Conservation (phyloP, 2,329 filamentous ascomycete species). For the Hypoxylon rubiginosum region DNA sequence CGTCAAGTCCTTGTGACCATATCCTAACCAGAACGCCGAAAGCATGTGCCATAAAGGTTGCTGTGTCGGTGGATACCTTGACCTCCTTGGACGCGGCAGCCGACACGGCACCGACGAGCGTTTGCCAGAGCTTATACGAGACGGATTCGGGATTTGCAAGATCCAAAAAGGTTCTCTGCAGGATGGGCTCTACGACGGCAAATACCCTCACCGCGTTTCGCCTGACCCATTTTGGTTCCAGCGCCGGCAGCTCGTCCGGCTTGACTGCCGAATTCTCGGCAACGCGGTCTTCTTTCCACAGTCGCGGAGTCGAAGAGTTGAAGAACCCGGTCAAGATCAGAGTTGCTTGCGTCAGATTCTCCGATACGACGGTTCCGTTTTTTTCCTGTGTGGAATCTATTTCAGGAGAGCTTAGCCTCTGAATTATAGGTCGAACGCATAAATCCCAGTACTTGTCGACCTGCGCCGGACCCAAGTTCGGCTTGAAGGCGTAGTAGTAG, state of each 20-base stretch:
- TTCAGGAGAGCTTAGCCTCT: constrained; percentile 63
- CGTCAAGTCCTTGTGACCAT: constrained; percentile 74
- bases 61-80: constrained; percentile 86
- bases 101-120: constrained; percentile 72
- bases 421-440: constrained; percentile 75
- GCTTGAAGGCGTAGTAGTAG: constrained; percentile 85
- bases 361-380: constrained; percentile 55
- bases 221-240: constrained; percentile 90
- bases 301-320: constrained; percentile 67
- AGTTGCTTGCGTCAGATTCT: constrained; percentile 70
- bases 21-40: constrained; percentile 77
- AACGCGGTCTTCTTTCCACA: constrained; percentile 83
- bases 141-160: constrained; percentile 71
- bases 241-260: constrained; percentile 81
- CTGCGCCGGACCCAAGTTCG: constrained; percentile 73
- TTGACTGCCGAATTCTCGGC: constrained; percentile 69
- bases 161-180: constrained; percentile 73
- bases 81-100: constrained; percentile 86
- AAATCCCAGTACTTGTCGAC: constrained; percentile 84
- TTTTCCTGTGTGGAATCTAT: constrained; percentile 51
- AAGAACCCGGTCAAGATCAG: constrained; percentile 81
- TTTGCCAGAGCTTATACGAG: constrained; percentile 69
- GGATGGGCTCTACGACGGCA: constrained; percentile 68
- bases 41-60: constrained; percentile 80
- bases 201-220: constrained; percentile 77